Base-by-base conservation (phyloP, 257 asterid species). In the Cinchona pubescens region DNA sequence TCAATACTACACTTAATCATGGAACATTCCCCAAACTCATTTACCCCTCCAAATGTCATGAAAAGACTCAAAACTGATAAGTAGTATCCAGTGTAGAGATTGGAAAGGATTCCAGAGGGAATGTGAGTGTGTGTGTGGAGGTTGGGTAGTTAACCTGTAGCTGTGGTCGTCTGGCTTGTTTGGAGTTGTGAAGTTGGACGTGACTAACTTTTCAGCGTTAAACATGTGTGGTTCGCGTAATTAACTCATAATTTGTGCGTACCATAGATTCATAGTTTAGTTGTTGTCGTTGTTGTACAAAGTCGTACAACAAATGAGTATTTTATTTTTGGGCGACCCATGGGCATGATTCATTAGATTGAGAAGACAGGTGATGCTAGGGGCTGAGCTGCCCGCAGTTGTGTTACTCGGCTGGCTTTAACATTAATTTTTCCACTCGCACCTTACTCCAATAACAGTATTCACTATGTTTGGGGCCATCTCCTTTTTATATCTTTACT, bases 261-360 rank as follows among this genome's bases (percentile, higher is more conserved):
- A 40, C 45, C 7, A 40, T n/a, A n/a, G n/a, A n/a, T n/a, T 5
- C 45, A 5, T 40, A 1, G 45, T 5, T 40, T 40, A 4, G 7
- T 2, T 5, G 11, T 0, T 21, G 13, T 51, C 21, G 12, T 27
- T 35, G 14, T 23, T 25, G 75, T 19, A 38, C 62, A 32, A 32
- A 71, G 25, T 70, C 75, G 75, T 58, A 71, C 65, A 38, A 19
- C 63, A 21, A 70, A 48, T 30, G 51, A n/a, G n/a, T 32, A 30
- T 21, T 14, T 30, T 19, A n/a, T n/a, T n/a, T n/a, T n/a, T n/a
- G n/a, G n/a, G 6, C 14, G 15, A 14, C 48, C 34, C 64, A 34
- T 69, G 74, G n/a, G n/a, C n/a, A n/a, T n/a, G n/a, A n/a, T n/a
- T n/a, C n/a, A 69, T 69, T 69, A 9, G 74, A 69, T 58, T 40